Conservation (phyloP, 441 rosid species). For the Daphne laureola region DNA sequence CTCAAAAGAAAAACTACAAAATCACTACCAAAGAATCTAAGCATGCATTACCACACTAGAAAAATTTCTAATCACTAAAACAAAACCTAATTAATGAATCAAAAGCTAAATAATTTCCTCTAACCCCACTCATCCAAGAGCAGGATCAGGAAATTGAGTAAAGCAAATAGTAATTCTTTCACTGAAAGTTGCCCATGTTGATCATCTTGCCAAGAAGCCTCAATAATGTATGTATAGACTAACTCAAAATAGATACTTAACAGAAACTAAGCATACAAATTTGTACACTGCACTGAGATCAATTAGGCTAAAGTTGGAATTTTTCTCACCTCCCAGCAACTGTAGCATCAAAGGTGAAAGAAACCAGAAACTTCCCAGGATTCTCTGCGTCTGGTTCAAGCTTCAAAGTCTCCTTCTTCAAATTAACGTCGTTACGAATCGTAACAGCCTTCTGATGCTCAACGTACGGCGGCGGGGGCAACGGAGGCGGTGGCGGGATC, state of each 20-base stretch:
- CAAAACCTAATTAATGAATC: too few relatives aligned
- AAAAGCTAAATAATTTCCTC: too few relatives aligned
- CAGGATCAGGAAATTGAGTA: too few relatives aligned
- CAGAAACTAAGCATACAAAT: slow-evolving; percentile 1
- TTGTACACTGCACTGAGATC: neutral
- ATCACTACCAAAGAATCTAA: too few relatives aligned
- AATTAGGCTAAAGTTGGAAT: slow-evolving; percentile 6
- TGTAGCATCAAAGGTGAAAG: slow-evolving; percentile 91
- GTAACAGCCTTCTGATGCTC: slow-evolving; percentile 92
- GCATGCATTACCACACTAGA: too few relatives aligned
- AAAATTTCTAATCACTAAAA: too few relatives aligned
- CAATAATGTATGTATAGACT: too few relatives aligned
- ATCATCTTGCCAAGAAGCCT: too few relatives aligned
- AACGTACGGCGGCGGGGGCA: slow-evolving; percentile 43
- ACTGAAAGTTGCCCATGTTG: too few relatives aligned
- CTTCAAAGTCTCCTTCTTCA: slow-evolving; percentile 77
- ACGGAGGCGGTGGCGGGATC: slow-evolving; percentile 35
- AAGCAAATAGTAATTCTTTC: too few relatives aligned
- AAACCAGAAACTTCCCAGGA: slow-evolving; percentile 60
- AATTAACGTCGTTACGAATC: slow-evolving; percentile 69
- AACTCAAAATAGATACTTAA: neutral
- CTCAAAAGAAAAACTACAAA: too few relatives aligned
- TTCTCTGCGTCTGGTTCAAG: slow-evolving; percentile 57
- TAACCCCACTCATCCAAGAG: too few relatives aligned
- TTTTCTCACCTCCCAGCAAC: slow-evolving; percentile 67